Conservation (phyloP, 306 rosid genomes). For the Acacia confusa region DNA sequence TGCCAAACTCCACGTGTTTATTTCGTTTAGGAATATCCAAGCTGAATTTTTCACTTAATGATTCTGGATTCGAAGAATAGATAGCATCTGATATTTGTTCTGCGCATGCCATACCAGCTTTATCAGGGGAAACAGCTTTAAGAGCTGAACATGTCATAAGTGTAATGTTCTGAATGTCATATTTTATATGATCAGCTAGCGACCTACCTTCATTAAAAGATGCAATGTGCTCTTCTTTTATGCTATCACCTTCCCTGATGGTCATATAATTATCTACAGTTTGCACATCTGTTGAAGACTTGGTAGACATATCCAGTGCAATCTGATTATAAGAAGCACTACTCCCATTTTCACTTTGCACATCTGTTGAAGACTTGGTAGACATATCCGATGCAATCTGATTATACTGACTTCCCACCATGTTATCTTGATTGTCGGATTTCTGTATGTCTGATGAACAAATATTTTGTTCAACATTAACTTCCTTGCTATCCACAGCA, state of each 20-base stretch:
- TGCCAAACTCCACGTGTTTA: slow-evolving; percentile 30
- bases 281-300: slow-evolving; percentile 34
- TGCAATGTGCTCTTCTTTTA: slow-evolving; percentile 34
- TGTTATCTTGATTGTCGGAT: slow-evolving; percentile 28
- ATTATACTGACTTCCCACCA: slow-evolving; percentile 31
- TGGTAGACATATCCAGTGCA: slow-evolving; percentile 32
- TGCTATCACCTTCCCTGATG: slow-evolving; percentile 38
- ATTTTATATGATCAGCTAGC: slow-evolving; percentile 28
- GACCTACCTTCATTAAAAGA: slow-evolving; percentile 38
- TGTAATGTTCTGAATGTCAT: slow-evolving; percentile 28
- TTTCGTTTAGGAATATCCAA: slow-evolving; percentile 32
- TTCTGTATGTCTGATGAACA: slow-evolving; percentile 39
- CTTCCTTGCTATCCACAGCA: slow-evolving; percentile 44
- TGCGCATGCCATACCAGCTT: slow-evolving; percentile 30
- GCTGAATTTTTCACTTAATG: slow-evolving; percentile 26
- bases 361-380: slow-evolving; percentile 37
- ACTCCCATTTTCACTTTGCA: slow-evolving; percentile 40
- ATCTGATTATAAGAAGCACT: slow-evolving; percentile 7
- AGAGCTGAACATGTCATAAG: slow-evolving; percentile 37
- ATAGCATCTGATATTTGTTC: slow-evolving; percentile 43
- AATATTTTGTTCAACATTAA: slow-evolving; percentile 35
- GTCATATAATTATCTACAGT: slow-evolving; percentile 33
- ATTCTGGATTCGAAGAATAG: slow-evolving; percentile 32
- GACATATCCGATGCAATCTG: slow-evolving; percentile 20
- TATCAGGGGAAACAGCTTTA: slow-evolving; percentile 34